Evolutionary conservation across 2,329 filamentous ascomycete genomes (phyloP).

Genomic region (Tolypocladium tundrense): DNA sequence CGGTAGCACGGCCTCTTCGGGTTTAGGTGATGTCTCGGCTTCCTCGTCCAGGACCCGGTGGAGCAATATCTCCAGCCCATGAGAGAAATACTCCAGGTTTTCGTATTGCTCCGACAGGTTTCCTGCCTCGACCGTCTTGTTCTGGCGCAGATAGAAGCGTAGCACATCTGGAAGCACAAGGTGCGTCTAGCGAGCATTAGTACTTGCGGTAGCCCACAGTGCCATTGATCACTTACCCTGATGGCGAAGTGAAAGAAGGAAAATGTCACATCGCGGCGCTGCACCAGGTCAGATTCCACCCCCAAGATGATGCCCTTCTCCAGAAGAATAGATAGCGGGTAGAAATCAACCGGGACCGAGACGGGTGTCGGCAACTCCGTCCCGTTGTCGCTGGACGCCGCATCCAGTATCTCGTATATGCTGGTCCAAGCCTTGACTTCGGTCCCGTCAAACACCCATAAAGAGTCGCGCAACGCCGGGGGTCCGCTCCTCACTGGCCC

Average conservation of each 20-base stretch:
- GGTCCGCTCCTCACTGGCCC: constrained; percentile 13
- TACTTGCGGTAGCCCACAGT: neutral
- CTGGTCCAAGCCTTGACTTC: constrained; percentile 85
- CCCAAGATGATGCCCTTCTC: constrained; percentile 85
- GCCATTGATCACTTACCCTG: constrained; percentile 47
- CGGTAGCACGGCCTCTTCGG: constrained; percentile 54
- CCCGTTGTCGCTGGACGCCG: constrained; percentile 52
- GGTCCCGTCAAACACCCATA: constrained; percentile 89
- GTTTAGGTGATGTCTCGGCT: constrained; percentile 60
- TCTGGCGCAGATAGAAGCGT: constrained; percentile 64
- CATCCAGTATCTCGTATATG: constrained; percentile 70
- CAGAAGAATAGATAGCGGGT: constrained; percentile 79
- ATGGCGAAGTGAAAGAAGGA: constrained; percentile 83
- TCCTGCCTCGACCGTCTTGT: constrained; percentile 71
- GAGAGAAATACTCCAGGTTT: constrained; percentile 80
- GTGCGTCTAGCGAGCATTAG: constrained; percentile 53
- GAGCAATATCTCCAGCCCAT: constrained; percentile 82
- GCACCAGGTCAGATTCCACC: constrained; percentile 86
- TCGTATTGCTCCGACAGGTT: constrained; percentile 78
- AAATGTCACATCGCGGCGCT: constrained; percentile 83
- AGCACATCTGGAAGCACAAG: constrained; percentile 86
- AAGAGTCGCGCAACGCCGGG: constrained; percentile 63
- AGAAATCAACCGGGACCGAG: constrained; percentile 82
- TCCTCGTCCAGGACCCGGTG: constrained; percentile 93
- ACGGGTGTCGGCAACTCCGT: constrained; percentile 67